A percentile compares a stretch with the other conserved stretches of the same genome.
These are phyloP conservation scores for Aspergillus nidulans DNA, from an alignment of 495 filamentous ascomycete species.

Conservation along the genomic window DNA sequence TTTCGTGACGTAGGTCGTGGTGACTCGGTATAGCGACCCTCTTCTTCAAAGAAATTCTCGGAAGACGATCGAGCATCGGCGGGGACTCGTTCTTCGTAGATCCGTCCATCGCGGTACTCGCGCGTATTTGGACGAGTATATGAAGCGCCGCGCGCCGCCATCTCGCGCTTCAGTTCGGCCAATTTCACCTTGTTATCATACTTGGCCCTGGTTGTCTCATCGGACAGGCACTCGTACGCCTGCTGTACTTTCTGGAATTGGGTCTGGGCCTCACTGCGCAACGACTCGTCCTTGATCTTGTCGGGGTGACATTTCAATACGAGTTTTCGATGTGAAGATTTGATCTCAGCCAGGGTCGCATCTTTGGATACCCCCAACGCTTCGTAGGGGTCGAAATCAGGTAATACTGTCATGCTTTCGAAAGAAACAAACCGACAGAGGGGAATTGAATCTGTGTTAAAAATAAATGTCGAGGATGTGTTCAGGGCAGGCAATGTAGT, in stretches of 20 bases:
- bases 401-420: constrained; percentile 52
- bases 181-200: constrained; percentile 76
- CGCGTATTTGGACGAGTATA: constrained; percentile 26
- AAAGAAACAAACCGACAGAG: constrained; percentile 3
- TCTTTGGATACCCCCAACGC: constrained; percentile 72
- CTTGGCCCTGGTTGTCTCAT: constrained; percentile 62
- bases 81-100: constrained; percentile 46
- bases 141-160: constrained; percentile 36
- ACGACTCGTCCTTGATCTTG: constrained; percentile 77
- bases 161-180: constrained; percentile 52
- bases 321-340: constrained; percentile 81
- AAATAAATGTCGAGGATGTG: constrained; percentile 5
- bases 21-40: constrained; percentile 32
- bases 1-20: constrained; percentile 39
- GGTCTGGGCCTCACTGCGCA: constrained; percentile 64
- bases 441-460: not conserved
- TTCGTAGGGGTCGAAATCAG: constrained; percentile 79
- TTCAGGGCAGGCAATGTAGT: not conserved
- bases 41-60: constrained; percentile 38
- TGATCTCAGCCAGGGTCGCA: constrained; percentile 69
- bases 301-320: constrained; percentile 93
- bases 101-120: constrained; percentile 42
- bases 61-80: constrained; percentile 37
- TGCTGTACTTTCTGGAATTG: constrained; percentile 92
- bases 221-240: constrained; percentile 86